Evolutionary conservation across 31 red algal species (phyloP), one percentile per base, ranked within the genome.

Genomic region (Odonthalia washingtoniensis): DNA sequence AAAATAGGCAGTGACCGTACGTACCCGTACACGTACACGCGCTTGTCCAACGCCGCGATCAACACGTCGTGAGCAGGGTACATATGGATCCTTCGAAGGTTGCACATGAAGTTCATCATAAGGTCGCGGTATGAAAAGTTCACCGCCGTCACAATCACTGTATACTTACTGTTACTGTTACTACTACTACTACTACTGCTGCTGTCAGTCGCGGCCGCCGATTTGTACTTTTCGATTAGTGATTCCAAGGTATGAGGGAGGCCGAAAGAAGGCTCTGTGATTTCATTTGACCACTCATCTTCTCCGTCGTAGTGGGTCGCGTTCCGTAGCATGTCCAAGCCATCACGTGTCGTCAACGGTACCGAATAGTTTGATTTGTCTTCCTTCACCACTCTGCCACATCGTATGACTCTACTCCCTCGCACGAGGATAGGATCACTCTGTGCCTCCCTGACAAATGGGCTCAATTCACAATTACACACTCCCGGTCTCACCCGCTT

Each of bases 71-170:
- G 75, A 2, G n/a, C n/a, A n/a, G n/a, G n/a, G n/a, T n/a, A n/a
- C n/a, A 99, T 92, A 0, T 90, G 87, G 6, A 99, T 57, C 52
- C 93, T 92, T 46, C 98, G 74, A 89, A 99, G 75, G 73, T 99
- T 99, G 85, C 98, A 99, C 27, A 97, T 91, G 90, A 90, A 99
- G 74, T 99, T 99, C 95, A 97, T 97, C 84, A 99, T 91, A 66
- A 99, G 93, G 28, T 83, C 94, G 1, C 98, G 95, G 83, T 99
- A 99, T 30, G 93, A 95, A 85, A 93, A 99, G 83, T 95, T 99
- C 33, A 97, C 87, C 14, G 98, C 98, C 30, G 95, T 93, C 32
- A 99, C 73, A 76, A 97, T 95, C 60, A 99, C 87, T 18, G 95
- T 95, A 75, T 97, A 94, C 60, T 98, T 95, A 39, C 92, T 78